Percentiles rank a stretch among this genome's conserved stretches.
phyloP scores from a whole-genome alignment of 495 filamentous ascomycete genomes.

The Penicillium psychrofluorescens region DNA sequence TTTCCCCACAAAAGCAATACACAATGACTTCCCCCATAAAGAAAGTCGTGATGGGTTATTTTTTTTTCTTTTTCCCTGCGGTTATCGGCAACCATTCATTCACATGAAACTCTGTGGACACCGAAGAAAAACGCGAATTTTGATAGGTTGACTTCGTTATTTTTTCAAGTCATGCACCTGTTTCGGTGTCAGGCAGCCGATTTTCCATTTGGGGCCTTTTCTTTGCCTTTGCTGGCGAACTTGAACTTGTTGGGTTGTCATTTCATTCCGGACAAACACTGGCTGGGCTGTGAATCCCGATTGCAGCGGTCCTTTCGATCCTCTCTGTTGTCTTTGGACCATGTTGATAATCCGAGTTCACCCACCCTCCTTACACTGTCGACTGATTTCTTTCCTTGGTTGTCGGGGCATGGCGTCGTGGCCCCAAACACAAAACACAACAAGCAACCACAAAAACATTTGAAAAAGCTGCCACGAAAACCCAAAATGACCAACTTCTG shows the following conservation, averaged over 20 bases:
- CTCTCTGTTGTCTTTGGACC: too few relatives aligned
- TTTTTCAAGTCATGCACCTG: too few relatives aligned
- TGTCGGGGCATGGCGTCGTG: neutral
- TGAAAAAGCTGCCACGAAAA: slow-evolving; percentile 14
- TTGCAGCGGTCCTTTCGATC: too few relatives aligned
- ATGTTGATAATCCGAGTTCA: slow-evolving; percentile 6
- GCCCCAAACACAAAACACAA: slow-evolving; percentile 4
- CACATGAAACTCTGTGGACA: too few relatives aligned
- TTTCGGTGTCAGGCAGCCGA: too few relatives aligned
- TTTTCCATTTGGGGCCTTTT: too few relatives aligned
- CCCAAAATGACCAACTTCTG: slow-evolving; percentile 1
- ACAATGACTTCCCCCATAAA: slow-evolving; percentile 10
- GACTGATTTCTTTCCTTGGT: slow-evolving; percentile 12
- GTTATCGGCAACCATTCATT: neutral
- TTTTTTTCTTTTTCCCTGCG: slow-evolving; percentile 5
- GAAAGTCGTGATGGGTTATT: slow-evolving; percentile 18
- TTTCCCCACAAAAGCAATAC: slow-evolving; percentile 4
- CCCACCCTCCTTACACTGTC: slow-evolving; percentile 9
- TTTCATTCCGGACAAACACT: too few relatives aligned
- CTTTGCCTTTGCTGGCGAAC: too few relatives aligned
- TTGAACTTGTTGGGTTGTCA: too few relatives aligned
- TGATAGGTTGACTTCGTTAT: too few relatives aligned
- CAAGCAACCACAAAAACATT: slow-evolving; percentile 7
- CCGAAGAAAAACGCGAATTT: too few relatives aligned
- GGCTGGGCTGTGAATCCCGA: too few relatives aligned